A percentile compares a stretch with the other conserved stretches of the same genome.
Conservation (phyloP, 768 basidiomycete species). For the Termitomyces sp. region DNA sequence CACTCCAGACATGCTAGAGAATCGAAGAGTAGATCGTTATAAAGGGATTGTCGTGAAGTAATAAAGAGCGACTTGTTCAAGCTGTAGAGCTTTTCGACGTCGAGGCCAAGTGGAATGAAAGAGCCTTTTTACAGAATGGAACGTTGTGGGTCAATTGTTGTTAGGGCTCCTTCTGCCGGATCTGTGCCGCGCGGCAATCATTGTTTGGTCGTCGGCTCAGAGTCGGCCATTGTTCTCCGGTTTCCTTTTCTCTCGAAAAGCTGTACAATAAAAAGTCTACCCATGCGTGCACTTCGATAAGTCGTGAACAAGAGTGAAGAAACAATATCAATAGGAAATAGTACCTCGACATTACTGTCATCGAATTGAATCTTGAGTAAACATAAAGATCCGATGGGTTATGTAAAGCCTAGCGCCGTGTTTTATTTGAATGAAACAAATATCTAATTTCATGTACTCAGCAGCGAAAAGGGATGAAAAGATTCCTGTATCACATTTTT, state of each 20-base stretch:
- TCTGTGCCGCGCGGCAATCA: slow-evolving; percentile 8
- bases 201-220: not conserved
- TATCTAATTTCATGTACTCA: not conserved
- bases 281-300: not conserved
- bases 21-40: slow-evolving; percentile 10
- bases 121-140: not conserved
- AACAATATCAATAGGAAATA: not conserved
- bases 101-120: slow-evolving; percentile 1
- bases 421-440: not conserved
- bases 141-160: slow-evolving; percentile 9
- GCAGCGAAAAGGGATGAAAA: not conserved
- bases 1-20: slow-evolving; percentile 31
- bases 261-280: not conserved
- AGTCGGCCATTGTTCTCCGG: slow-evolving; percentile 13
- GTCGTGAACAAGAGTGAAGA: not conserved
- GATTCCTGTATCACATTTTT: not conserved
- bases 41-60: slow-evolving; percentile 12
- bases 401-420: no score
- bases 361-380: no score
- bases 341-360: not conserved
- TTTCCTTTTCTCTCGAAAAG: not conserved
- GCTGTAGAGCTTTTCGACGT: slow-evolving; percentile 9
- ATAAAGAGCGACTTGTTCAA: slow-evolving; percentile 12
- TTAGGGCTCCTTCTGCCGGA: slow-evolving; percentile 6
- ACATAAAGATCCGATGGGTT: no score